Evolutionary conservation across 768 basidiomycete genomes (phyloP).

Genomic region (Peribolospora kevripleyi): DNA sequence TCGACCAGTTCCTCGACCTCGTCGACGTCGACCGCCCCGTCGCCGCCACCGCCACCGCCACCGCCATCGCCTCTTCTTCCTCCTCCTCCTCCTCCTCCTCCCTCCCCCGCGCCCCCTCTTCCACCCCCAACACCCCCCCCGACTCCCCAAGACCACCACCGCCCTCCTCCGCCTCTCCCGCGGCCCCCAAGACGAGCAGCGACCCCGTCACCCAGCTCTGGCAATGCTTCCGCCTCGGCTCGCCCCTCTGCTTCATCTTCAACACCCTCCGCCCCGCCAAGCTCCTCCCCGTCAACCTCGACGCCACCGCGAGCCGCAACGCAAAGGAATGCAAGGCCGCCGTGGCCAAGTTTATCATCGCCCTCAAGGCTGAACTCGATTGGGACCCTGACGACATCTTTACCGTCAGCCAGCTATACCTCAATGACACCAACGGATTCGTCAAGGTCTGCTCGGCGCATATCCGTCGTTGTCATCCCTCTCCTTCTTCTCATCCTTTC

Average conservation of each 20-base stretch:
- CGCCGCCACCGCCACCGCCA: background rate
- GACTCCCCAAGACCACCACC: background rate
- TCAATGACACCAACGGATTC: slow-evolving; percentile 73
- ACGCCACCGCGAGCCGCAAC: slow-evolving; percentile 37
- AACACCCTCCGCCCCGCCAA: slow-evolving; percentile 40
- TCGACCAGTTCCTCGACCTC: slow-evolving; percentile 10
- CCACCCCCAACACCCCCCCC: background rate
- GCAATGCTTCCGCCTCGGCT: slow-evolving; percentile 78
- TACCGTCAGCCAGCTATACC: slow-evolving; percentile 67
- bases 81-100: background rate
- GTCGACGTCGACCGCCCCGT: background rate
- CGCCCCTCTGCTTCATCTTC: slow-evolving; percentile 85
- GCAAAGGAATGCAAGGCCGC: slow-evolving; percentile 60
- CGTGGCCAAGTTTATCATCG: slow-evolving; percentile 76
- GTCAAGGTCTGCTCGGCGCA: slow-evolving; percentile 46
- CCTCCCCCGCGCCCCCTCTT: background rate
- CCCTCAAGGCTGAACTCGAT: slow-evolving; percentile 35
- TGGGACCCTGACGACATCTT: slow-evolving; percentile 26
- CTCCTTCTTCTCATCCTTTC: background rate
- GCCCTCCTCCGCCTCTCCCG: background rate
- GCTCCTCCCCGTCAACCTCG: slow-evolving; percentile 37
- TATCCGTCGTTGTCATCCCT: background rate
- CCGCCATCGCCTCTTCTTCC: background rate
- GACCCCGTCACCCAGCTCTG: slow-evolving; percentile 88
- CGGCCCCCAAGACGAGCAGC: slow-evolving; percentile 23